These are phyloP conservation scores for Aphanomyces astaci DNA, from an alignment of 352 stramenopile species.

Conservation along the genomic window DNA sequence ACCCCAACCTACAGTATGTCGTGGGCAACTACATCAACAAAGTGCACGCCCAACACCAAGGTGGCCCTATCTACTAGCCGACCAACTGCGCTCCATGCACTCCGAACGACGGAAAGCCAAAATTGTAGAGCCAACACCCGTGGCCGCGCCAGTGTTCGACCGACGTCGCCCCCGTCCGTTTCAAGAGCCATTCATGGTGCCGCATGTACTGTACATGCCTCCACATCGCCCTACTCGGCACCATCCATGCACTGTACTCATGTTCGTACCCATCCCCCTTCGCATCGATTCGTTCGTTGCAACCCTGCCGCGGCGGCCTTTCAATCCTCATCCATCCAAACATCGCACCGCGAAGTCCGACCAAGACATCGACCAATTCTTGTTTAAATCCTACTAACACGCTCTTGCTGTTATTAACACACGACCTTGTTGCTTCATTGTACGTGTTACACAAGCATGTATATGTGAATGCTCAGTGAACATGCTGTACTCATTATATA, in stretches of 20 bases:
- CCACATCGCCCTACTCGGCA: not conserved
- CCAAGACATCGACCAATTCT: not conserved
- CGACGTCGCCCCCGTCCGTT: too few relatives aligned
- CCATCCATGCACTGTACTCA: not conserved
- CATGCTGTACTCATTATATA: too few relatives aligned
- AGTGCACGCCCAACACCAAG: not conserved
- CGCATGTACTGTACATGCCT: not conserved
- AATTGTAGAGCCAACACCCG: not conserved
- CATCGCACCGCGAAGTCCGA: not conserved
- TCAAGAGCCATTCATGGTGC: not conserved
- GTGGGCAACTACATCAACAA: not conserved
- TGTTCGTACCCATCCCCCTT: too few relatives aligned
- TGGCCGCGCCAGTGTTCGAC: not conserved
- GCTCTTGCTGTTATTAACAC: too few relatives aligned
- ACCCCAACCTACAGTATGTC: too few relatives aligned
- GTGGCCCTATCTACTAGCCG: too few relatives aligned
- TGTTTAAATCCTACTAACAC: too few relatives aligned
- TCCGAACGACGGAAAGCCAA: not conserved
- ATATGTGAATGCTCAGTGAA: too few relatives aligned
- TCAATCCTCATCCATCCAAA: not conserved
- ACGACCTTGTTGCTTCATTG: too few relatives aligned
- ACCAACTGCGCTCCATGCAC: too few relatives aligned
- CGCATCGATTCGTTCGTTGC: too few relatives aligned
- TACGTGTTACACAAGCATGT: too few relatives aligned
- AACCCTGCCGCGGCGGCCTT: not conserved